Evolutionary conservation across 2,329 filamentous ascomycete species (phyloP).

Genomic region (Cladobotryum protrusum): DNA sequence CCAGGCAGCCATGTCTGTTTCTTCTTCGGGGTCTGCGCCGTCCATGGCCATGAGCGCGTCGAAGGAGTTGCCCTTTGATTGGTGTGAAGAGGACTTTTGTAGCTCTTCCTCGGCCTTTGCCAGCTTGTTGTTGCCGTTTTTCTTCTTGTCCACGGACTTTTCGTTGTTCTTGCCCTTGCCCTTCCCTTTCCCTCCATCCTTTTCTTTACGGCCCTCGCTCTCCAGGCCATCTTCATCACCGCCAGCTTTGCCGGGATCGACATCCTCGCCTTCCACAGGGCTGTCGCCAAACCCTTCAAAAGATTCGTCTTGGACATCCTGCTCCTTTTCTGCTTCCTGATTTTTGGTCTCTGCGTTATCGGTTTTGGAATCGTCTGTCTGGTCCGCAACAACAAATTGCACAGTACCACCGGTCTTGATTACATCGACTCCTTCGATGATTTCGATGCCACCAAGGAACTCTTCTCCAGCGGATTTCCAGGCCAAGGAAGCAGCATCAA

Average conservation of each 20-base stretch:
- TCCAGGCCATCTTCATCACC: slow-evolving; percentile 26
- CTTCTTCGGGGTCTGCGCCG: slow-evolving; percentile 48
- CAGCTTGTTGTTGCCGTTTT: slow-evolving; percentile 23
- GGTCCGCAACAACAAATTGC: slow-evolving; percentile 44
- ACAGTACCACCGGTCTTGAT: slow-evolving; percentile 56
- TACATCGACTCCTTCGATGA: slow-evolving; percentile 88
- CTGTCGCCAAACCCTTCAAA: slow-evolving; percentile 61
- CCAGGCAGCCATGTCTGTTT: slow-evolving; percentile 73
- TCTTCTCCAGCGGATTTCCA: slow-evolving; percentile 83
- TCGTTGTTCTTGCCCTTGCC: slow-evolving; percentile 21
- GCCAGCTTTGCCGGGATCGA: slow-evolving; percentile 27
- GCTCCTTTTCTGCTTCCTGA: neutral
- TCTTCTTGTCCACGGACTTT: slow-evolving; percentile 18
- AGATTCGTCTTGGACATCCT: slow-evolving; percentile 43
- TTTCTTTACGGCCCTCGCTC: slow-evolving; percentile 21
- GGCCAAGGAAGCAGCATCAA: slow-evolving; percentile 43
- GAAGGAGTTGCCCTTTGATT: slow-evolving; percentile 43
- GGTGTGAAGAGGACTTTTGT: slow-evolving; percentile 33
- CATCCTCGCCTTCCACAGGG: slow-evolving; percentile 26
- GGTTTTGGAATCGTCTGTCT: slow-evolving; percentile 16
- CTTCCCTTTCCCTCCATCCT: slow-evolving; percentile 26
- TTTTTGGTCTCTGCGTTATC: slow-evolving; percentile 6
- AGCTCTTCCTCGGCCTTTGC: slow-evolving; percentile 29
- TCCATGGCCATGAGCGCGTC: slow-evolving; percentile 45
- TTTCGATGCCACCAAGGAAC: slow-evolving; percentile 77